Evolutionary conservation across 2,329 filamentous ascomycete genomes (phyloP).

Genomic region (Scopulariopsis brevicaulis): DNA sequence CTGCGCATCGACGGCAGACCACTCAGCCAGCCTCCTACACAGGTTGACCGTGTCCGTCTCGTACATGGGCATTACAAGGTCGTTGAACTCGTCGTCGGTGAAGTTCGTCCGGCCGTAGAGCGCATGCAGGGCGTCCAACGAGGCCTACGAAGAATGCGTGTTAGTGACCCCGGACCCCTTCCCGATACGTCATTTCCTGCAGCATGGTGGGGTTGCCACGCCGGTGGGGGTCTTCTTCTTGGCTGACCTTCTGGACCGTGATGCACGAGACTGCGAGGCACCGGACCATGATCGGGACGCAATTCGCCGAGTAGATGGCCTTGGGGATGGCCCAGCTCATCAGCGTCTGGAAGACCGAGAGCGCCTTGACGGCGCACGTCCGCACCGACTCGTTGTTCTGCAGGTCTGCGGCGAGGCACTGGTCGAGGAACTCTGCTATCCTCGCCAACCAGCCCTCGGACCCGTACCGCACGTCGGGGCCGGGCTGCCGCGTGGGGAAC

Average conservation of each 20-base stretch:
- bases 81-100: constrained; percentile 65
- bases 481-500: constrained; percentile 61
- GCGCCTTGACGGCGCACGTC: constrained; percentile 60
- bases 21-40: constrained; percentile 64
- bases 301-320: constrained; percentile 61
- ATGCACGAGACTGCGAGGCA: constrained; percentile 60
- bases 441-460: constrained; percentile 81
- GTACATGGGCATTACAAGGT: constrained; percentile 72
- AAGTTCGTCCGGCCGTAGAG: constrained; percentile 68
- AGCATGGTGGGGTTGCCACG: background rate
- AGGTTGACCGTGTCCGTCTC: constrained; percentile 58
- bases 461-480: constrained; percentile 60
- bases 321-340: constrained; percentile 83
- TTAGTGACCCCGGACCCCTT: constrained; percentile 1
- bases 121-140: constrained; percentile 73
- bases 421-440: constrained; percentile 60
- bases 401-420: constrained; percentile 57
- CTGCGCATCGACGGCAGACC: constrained; percentile 67
- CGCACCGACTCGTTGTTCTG: constrained; percentile 56
- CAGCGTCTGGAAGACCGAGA: constrained; percentile 66
- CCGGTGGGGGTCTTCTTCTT: background rate
- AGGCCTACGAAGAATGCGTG: constrained; percentile 39
- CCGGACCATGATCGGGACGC: constrained; percentile 59
- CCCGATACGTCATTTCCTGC: constrained; percentile 3
- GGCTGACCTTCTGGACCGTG: constrained; percentile 56